Conservation (phyloP, 257 asterid species). For the Parsonsia alboflavescens region DNA sequence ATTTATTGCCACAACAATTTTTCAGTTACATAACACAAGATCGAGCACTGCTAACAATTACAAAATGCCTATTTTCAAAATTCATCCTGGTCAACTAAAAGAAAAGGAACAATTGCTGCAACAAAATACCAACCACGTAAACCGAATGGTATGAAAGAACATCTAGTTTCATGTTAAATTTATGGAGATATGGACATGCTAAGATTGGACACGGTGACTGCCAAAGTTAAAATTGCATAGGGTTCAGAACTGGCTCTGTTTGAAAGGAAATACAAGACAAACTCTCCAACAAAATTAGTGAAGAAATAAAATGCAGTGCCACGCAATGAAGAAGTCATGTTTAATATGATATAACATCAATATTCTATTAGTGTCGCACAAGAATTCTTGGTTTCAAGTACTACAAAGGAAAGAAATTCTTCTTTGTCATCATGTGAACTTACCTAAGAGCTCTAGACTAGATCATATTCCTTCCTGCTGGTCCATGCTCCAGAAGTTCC, state of each 20-base stretch:
- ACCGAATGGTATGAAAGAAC: neutral
- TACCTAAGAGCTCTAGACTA: neutral
- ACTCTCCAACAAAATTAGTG: neutral
- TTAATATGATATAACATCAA: neutral
- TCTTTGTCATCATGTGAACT: neutral
- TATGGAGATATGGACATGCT: neutral
- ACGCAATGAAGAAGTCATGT: neutral
- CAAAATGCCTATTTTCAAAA: neutral
- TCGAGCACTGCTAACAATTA: neutral
- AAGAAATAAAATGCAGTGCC: neutral
- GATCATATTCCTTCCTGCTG: neutral
- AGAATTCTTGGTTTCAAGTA: neutral
- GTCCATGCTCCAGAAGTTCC: neutral
- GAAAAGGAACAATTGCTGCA: neutral
- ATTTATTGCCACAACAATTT: neutral
- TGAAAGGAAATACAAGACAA: neutral
- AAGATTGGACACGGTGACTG: neutral
- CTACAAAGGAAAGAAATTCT: neutral
- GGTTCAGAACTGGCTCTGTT: neutral
- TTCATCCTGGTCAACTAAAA: neutral
- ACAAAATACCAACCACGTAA: neutral
- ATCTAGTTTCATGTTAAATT: neutral
- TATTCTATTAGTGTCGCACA: neutral
- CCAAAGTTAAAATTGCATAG: neutral
- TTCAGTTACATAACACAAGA: neutral